A percentile compares a stretch with the other conserved stretches of the same genome.
phyloP scores from a whole-genome alignment of 805 yeast species.

The Yarrowia hollandica region DNA sequence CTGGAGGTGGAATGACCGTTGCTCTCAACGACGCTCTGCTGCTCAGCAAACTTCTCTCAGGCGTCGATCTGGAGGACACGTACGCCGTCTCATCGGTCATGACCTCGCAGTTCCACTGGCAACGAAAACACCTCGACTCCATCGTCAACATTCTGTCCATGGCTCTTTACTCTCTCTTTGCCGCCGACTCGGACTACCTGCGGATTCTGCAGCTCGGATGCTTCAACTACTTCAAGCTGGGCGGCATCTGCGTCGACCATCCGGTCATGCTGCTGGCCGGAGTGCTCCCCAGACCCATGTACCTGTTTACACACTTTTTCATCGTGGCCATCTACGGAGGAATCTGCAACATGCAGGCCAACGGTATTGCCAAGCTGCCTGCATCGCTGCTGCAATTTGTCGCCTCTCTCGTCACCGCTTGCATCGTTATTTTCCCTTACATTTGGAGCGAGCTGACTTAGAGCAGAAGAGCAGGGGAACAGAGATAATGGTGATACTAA shows the following conservation, averaged over 20 bases:
- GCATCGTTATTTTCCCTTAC: slow-evolving; percentile 76
- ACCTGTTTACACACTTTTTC: slow-evolving; percentile 82
- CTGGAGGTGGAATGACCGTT: slow-evolving; percentile 99
- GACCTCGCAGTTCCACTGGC: slow-evolving; percentile 66
- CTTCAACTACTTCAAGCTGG: slow-evolving; percentile 77
- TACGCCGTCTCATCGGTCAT: slow-evolving; percentile 56
- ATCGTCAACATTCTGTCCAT: slow-evolving; percentile 88
- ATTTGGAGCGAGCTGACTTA: slow-evolving; percentile 44
- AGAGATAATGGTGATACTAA: slow-evolving; percentile 24
- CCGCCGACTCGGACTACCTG: slow-evolving; percentile 70
- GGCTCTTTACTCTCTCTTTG: slow-evolving; percentile 85
- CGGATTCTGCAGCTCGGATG: slow-evolving; percentile 81
- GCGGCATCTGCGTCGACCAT: slow-evolving; percentile 73
- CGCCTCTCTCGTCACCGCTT: slow-evolving; percentile 70
- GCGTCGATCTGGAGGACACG: slow-evolving; percentile 39
- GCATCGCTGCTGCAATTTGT: slow-evolving; percentile 69
- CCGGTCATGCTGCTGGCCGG: slow-evolving; percentile 88
- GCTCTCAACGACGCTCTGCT: slow-evolving; percentile 83
- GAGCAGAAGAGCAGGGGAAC: too few relatives aligned
- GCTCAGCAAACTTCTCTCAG: slow-evolving; percentile 59
- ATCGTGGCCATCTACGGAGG: slow-evolving; percentile 86
- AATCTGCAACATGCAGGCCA: slow-evolving; percentile 60
- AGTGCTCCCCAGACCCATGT: slow-evolving; percentile 68
- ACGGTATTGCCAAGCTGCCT: slow-evolving; percentile 69
- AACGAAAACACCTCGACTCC: slow-evolving; percentile 74